Evolutionary conservation across 2,329 filamentous ascomycete species (phyloP).

Genomic region (Dryadomyces sulphureus): DNA sequence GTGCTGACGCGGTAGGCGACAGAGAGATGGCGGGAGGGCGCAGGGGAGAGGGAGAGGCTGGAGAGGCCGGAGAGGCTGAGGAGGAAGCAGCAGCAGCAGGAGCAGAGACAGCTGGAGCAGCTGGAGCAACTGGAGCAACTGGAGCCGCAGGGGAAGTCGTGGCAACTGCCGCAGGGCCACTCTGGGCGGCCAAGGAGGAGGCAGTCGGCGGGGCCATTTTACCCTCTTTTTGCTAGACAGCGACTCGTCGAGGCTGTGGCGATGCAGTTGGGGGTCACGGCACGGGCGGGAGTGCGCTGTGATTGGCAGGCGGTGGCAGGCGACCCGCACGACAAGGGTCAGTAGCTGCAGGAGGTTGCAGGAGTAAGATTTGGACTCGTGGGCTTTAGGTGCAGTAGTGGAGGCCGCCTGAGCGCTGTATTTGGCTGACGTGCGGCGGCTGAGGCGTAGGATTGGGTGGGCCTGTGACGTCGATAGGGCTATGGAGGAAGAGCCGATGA

Average conservation of each 20-base stretch:
- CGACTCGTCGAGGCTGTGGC: background rate
- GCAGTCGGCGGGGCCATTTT: background rate
- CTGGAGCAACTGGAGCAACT: no score
- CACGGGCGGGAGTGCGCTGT: background rate
- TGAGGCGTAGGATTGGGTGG: background rate
- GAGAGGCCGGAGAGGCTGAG: background rate
- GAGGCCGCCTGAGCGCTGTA: no score
- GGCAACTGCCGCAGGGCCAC: no score
- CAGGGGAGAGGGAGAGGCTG: no score
- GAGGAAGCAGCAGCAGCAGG: no score
- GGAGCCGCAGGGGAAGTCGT: no score
- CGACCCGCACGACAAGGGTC: background rate
- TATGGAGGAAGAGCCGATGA: background rate
- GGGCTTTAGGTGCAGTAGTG: background rate
- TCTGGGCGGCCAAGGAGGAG: no score
- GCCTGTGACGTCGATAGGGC: background rate
- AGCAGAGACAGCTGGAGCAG: no score
- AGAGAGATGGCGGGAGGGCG: no score
- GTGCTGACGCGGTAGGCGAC: no score
- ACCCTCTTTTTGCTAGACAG: background rate
- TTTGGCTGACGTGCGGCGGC: no score
- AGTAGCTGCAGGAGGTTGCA: background rate
- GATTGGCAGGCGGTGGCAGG: background rate
- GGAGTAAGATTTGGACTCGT: background rate
- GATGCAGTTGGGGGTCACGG: background rate